These are phyloP conservation scores for Globisporangium lucens DNA, from an alignment of 352 stramenopile species.

Conservation along the genomic window DNA sequence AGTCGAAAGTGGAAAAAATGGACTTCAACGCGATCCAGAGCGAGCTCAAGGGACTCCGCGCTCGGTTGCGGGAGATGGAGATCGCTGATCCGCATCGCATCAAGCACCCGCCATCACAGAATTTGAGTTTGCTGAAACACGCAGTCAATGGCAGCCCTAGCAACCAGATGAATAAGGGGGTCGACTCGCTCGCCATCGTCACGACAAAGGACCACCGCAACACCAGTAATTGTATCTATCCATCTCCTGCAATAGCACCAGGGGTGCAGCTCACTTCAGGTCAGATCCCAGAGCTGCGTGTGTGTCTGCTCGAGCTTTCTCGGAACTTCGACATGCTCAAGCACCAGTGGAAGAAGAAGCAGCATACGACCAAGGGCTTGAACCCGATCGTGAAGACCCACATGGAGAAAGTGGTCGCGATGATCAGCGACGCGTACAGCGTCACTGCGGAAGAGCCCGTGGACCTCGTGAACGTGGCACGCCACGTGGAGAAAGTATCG, in stretches of 20 bases:
- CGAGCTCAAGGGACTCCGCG: constrained; percentile 48
- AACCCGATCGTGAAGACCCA: constrained; percentile 63
- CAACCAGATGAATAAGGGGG: neutral
- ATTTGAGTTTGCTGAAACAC: neutral
- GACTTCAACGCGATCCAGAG: constrained; percentile 44
- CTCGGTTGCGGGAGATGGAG: constrained; percentile 34
- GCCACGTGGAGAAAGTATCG: constrained; percentile 55
- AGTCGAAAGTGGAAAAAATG: constrained; percentile 56
- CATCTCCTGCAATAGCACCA: neutral
- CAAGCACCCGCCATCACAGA: constrained; percentile 5
- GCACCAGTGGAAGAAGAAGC: constrained; percentile 53
- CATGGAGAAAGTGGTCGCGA: constrained; percentile 59
- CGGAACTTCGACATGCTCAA: constrained; percentile 69
- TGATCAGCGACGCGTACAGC: constrained; percentile 76
- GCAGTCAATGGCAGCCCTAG: neutral
- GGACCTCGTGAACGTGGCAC: constrained; percentile 37
- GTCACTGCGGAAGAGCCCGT: constrained; percentile 51
- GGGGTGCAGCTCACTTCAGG: constrained; percentile 24
- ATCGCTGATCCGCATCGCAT: constrained; percentile 3
- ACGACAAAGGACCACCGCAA: constrained; percentile 5
- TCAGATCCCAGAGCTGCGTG: constrained; percentile 65
- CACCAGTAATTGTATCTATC: constrained; percentile 4
- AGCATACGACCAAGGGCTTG: constrained; percentile 25
- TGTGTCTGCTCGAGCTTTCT: constrained; percentile 68
- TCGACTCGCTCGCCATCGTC: constrained; percentile 12